These are phyloP conservation scores for Phaeosphaeriaceae sp. DNA, from an alignment of 2,329 filamentous ascomycete species.

Conservation along the genomic window DNA sequence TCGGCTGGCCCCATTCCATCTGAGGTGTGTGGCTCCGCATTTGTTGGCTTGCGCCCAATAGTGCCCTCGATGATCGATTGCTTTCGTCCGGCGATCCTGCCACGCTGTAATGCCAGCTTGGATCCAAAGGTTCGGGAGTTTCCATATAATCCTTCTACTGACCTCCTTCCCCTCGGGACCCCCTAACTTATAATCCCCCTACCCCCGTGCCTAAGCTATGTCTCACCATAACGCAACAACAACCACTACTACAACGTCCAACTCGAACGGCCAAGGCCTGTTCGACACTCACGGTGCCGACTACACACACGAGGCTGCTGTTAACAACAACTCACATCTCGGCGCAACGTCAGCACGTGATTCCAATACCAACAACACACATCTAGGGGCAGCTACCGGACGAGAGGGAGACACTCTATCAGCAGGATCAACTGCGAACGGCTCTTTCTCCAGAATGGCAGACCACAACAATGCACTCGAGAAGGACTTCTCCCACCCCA, in stretches of 20 bases:
- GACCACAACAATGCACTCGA: conserved; percentile 40
- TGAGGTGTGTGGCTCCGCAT: background rate
- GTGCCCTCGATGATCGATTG: conserved; percentile 24
- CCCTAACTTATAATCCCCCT: conserved; percentile 20
- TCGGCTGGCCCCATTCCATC: conserved; percentile 11
- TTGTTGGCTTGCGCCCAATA: conserved; percentile 14
- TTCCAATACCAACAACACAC: conserved; percentile 25
- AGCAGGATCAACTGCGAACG: conserved; percentile 31
- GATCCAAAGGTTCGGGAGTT: conserved; percentile 19
- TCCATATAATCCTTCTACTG: conserved; percentile 13
- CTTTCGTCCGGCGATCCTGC: conserved; percentile 31
- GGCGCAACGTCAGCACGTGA: conserved; percentile 16
- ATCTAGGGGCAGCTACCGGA: conserved; percentile 25
- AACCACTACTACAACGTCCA: conserved; percentile 3
- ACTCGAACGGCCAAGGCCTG: conserved; percentile 6
- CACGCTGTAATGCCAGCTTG: conserved; percentile 19
- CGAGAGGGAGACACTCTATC: conserved; percentile 33
- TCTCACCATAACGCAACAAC: conserved; percentile 17
- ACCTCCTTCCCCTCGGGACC: conserved; percentile 3
- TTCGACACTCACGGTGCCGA: conserved; percentile 7
- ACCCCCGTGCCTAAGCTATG: conserved; percentile 12
- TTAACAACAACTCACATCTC: conserved; percentile 21
- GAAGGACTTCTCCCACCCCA: conserved; percentile 53
- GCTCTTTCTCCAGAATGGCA: conserved; percentile 25
- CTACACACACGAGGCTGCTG: conserved; percentile 17